A percentile compares a stretch with the other conserved stretches of the same genome.
Evolutionary conservation across 768 basidiomycete genomes (phyloP).

Genomic region (Daedaleopsis sinensis): DNA sequence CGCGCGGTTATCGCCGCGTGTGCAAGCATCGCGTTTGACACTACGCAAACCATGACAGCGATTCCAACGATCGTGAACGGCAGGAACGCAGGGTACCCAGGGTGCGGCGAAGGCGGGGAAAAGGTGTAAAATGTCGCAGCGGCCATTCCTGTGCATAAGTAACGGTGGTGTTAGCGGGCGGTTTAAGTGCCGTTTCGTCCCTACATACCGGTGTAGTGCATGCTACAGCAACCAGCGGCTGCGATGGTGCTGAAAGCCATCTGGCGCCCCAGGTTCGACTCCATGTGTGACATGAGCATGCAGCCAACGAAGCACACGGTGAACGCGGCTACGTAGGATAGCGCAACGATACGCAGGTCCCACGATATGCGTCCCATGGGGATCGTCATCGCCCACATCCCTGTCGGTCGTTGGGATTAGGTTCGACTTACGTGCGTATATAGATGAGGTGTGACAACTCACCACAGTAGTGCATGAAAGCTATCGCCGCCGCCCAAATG

Average conservation of each 20-base stretch:
- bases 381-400: conserved; percentile 35
- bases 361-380: conserved; percentile 29
- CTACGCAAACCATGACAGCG: conserved; percentile 29
- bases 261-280: conserved; percentile 31
- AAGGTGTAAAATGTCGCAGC: conserved; percentile 33
- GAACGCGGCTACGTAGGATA: conserved; percentile 32
- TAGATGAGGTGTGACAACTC: neutral
- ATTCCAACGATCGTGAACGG: conserved; percentile 26
- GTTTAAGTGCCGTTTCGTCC: neutral
- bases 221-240: conserved; percentile 27
- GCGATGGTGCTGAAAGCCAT: conserved; percentile 32
- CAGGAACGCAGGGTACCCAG: conserved; percentile 30
- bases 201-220: conserved; percentile 35
- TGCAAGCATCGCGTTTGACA: conserved; percentile 31
- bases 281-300: conserved; percentile 32
- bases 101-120: conserved; percentile 20
- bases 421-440: too few relatives aligned
- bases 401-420: conserved; percentile 3
- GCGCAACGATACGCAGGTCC: conserved; percentile 24
- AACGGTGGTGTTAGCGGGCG: neutral
- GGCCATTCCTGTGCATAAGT: conserved; percentile 26
- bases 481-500: conserved; percentile 31
- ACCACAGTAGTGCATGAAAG: conserved; percentile 36
- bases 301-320: conserved; percentile 29
- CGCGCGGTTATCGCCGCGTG: conserved; percentile 29